Percentiles rank a stretch among this genome's conserved stretches.
Evolutionary conservation across 306 rosid species (phyloP).

Genomic region (Quillaja saponaria): DNA sequence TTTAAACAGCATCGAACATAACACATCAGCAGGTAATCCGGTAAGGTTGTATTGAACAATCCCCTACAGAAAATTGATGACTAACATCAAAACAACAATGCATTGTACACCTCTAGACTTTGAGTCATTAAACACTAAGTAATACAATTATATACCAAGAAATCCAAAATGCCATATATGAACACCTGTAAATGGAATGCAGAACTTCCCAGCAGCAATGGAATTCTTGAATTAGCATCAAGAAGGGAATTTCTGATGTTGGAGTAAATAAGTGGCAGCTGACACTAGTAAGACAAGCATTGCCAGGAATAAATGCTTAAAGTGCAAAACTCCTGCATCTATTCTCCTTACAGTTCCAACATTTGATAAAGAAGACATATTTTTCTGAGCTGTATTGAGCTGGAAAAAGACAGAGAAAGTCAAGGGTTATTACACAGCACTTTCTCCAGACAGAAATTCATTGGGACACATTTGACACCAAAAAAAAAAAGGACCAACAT

Average conservation of each 20-base stretch:
- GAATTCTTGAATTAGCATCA: background rate
- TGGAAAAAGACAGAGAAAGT: slow-evolving; percentile 30
- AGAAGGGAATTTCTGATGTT: slow-evolving; percentile 14
- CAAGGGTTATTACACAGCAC: slow-evolving; percentile 13
- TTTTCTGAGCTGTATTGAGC: slow-evolving; percentile 40
- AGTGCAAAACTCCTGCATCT: slow-evolving; percentile 68
- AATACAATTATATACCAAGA: too few relatives aligned
- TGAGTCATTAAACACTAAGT: too few relatives aligned
- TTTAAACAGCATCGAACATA: too few relatives aligned
- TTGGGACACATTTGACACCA: background rate
- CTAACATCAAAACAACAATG: too few relatives aligned
- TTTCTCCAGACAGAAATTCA: background rate
- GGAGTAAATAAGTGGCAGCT: slow-evolving; percentile 38
- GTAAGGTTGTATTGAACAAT: too few relatives aligned
- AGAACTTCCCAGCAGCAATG: too few relatives aligned
- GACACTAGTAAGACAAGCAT: slow-evolving; percentile 54
- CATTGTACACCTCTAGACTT: too few relatives aligned
- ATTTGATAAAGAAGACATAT: slow-evolving; percentile 39
- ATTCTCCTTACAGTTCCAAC: slow-evolving; percentile 64
- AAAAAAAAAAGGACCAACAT: background rate
- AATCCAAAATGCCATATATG: too few relatives aligned
- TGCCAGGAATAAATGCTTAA: slow-evolving; percentile 48
- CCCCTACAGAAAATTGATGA: too few relatives aligned
- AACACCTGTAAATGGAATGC: too few relatives aligned
- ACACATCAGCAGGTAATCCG: too few relatives aligned